Percentiles rank a stretch among this genome's conserved stretches.
phyloP scores from a whole-genome alignment of 495 filamentous ascomycete genomes.

The Annulohypoxylon nitens region DNA sequence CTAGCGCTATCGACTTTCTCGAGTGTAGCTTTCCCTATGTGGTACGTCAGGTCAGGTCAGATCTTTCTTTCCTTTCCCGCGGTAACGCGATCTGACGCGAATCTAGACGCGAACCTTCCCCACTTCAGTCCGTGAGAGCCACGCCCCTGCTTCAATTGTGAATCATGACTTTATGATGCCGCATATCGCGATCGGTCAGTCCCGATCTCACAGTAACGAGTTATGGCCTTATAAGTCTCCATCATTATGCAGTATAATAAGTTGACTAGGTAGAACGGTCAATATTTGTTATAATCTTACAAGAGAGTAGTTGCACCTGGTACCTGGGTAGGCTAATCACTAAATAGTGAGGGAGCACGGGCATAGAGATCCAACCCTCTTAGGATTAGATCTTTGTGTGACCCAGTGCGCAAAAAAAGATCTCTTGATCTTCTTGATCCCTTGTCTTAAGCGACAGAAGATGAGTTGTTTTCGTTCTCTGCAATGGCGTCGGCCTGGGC shows the following conservation, averaged over 20 bases:
- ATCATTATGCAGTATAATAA: background rate
- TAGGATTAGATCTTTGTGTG: background rate
- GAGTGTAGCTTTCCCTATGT: slow-evolving; percentile 29
- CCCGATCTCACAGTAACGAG: slow-evolving; percentile 1
- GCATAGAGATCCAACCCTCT: background rate
- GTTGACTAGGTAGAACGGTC: background rate
- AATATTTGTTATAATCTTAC: background rate
- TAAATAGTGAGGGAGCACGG: background rate
- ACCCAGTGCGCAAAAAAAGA: background rate
- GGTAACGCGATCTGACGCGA: slow-evolving; percentile 37
- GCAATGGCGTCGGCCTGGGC: slow-evolving; percentile 60
- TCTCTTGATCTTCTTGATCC: background rate
- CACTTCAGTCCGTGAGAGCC: slow-evolving; percentile 21
- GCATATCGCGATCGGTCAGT: background rate
- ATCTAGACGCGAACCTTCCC: slow-evolving; percentile 38
- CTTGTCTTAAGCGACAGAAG: slow-evolving; percentile 32
- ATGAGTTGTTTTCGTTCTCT: slow-evolving; percentile 53
- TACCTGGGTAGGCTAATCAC: slow-evolving; percentile 6
- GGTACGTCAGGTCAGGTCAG: slow-evolving; percentile 3
- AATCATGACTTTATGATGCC: background rate
- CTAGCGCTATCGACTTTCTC: slow-evolving; percentile 31
- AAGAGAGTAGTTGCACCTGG: background rate
- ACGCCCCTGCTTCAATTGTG: slow-evolving; percentile 9
- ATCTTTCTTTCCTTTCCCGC: slow-evolving; percentile 13
- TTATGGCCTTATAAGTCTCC: slow-evolving; percentile 13